Conservation (phyloP, 2,329 filamentous ascomycete genomes). For the Raffaelea ambrosiae region DNA sequence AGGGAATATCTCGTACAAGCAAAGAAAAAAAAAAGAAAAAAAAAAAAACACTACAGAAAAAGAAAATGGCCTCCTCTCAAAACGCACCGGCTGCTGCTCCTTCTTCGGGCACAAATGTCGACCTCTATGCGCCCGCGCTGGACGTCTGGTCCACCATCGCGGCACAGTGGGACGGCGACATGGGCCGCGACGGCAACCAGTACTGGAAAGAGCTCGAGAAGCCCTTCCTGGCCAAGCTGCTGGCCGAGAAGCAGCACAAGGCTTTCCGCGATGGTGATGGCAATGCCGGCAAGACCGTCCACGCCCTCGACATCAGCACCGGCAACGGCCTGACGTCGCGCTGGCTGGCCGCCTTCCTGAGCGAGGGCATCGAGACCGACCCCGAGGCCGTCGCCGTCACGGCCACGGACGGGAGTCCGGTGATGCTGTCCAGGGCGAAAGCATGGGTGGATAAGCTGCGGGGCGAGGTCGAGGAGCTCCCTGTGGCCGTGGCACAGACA, state of each 20-base stretch:
- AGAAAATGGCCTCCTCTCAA: background rate
- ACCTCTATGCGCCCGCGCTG: conserved; percentile 14
- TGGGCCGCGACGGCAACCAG: conserved; percentile 32
- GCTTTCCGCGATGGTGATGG: background rate
- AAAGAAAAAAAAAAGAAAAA: too few species aligned
- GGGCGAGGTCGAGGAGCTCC: conserved; percentile 6
- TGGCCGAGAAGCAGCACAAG: conserved; percentile 14
- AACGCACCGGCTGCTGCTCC: conserved; percentile 1
- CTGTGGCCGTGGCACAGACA: conserved; percentile 15
- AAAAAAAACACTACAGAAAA: background rate
- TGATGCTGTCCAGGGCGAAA: conserved; percentile 30
- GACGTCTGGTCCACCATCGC: conserved; percentile 32
- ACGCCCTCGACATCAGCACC: conserved; percentile 37
- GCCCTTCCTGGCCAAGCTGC: conserved; percentile 28
- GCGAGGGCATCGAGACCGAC: conserved; percentile 13
- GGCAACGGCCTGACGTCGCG: conserved; percentile 40
- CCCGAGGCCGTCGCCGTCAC: conserved; percentile 21
- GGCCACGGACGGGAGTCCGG: conserved; percentile 33
- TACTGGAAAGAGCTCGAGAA: conserved; percentile 34
- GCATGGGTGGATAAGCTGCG: too few species aligned
- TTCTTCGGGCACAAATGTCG: background rate
- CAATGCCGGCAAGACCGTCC: conserved; percentile 12
- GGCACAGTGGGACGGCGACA: conserved; percentile 29
- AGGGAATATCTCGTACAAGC: too few species aligned
- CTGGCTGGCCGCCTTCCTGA: conserved; percentile 24